Percentiles rank a stretch among this genome's conserved stretches.
phyloP scores from a whole-genome alignment of 129 eudicot genomes.

The Chrysanthemum makinoi region DNA sequence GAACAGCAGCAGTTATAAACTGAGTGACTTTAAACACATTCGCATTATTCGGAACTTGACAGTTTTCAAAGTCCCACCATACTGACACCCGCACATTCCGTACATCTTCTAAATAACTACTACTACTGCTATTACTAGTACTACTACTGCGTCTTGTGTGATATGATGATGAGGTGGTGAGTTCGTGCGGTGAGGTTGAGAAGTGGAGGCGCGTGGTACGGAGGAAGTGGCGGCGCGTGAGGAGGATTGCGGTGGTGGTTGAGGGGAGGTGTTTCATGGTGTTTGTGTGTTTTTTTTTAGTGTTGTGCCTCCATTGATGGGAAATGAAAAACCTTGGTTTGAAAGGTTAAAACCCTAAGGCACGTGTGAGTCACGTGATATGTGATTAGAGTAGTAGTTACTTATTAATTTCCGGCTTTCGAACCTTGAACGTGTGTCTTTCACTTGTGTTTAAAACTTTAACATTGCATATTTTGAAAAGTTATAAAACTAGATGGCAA shows the following conservation, averaged over 20 bases:
- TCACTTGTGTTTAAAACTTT: no score
- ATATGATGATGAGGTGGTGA: constrained; percentile 12
- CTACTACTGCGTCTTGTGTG: constrained; percentile 29
- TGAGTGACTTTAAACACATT: constrained; percentile 66
- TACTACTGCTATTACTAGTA: no score
- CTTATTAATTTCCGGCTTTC: no score
- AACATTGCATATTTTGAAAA: no score
- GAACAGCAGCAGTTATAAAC: constrained; percentile 62
- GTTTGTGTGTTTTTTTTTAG: constrained; percentile 5
- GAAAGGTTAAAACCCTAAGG: constrained; percentile 34
- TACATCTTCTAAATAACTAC: constrained; percentile 43
- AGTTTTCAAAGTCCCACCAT: constrained; percentile 99
- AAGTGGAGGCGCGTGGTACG: constrained; percentile 32
- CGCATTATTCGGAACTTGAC: constrained; percentile 44
- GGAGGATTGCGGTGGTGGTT: constrained; percentile 21
- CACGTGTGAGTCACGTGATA: constrained; percentile 25
- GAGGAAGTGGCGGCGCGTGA: constrained; percentile 29
- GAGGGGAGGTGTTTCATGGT: constrained; percentile 26
- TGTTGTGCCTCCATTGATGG: constrained; percentile 6
- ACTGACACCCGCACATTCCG: constrained; percentile 78
- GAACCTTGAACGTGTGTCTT: no score
- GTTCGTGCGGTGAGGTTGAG: constrained; percentile 34
- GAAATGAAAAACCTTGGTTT: constrained; percentile 28
- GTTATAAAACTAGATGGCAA: no score
- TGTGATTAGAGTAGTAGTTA: background rate